Base-by-base conservation (phyloP, 306 rosid genomes). In the Lathyrus oleraceus region DNA sequence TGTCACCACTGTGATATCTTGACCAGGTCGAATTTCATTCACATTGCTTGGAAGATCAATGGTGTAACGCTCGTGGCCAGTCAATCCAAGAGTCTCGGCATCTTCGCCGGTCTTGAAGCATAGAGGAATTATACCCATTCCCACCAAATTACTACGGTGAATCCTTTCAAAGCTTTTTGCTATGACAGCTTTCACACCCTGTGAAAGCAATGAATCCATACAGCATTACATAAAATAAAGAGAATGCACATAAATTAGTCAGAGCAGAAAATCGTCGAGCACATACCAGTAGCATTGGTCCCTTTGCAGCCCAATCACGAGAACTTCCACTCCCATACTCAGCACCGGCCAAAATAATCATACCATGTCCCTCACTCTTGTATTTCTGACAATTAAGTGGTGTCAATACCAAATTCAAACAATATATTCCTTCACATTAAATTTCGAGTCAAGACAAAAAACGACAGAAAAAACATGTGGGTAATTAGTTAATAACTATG, bases 281-380 rank as follows among this genome's bases (percentile, higher is more conserved):
- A 39, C 43, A 40, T 86, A 90, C 98, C 91, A 90, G 81, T 58
- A 93, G 92, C 97, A 76, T 90, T 69, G 97, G 97, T 28, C 97
- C 97, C 84, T 93, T 93, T 47, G 97, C 97, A 79, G 97, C 98
- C 97, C 97, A 93, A 79, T 93, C 98, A 28, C 97, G 95, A 19
- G 98, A 93, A 74, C 97, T 93, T 82, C 98, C 98, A 69, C 97
- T 93, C 38, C 98, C 97, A 65, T 93, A 90, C 78, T 93, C 97
- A 25, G 98, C 91, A 65, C 98, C 97, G 44, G 98, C 98, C 57
- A 93, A 69, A 73, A 93, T 85, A 66, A 93, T 85, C 21, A 88
- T 87, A 36, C 75, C 89, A 30, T 87, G 83, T 58, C 97, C 98
- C 69, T 87, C 90, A 32, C 80, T 81, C 84, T 85, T 87, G 90